Conservation (phyloP, 208 protist genomes). For the Wallacemonas sp. region DNA sequence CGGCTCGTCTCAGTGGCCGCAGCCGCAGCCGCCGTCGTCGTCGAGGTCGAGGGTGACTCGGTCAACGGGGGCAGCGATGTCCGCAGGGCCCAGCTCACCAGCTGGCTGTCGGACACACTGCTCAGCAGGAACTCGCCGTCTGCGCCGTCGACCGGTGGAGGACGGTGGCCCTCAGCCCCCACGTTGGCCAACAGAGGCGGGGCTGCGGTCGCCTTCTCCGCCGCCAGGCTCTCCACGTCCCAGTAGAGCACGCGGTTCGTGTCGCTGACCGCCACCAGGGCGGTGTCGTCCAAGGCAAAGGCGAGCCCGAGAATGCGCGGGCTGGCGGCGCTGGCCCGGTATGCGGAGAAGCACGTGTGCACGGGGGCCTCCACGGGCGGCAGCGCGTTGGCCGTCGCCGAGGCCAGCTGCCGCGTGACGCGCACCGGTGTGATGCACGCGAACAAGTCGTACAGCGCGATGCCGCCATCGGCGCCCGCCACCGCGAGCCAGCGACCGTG, state of each 20-base stretch:
- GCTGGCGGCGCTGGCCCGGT: background rate
- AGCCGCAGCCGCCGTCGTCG: conserved; percentile 1
- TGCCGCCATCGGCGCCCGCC: conserved; percentile 18
- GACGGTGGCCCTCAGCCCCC: background rate
- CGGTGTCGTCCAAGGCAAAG: conserved; percentile 16
- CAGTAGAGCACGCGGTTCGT: conserved; percentile 21
- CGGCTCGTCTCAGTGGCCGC: conserved; percentile 33
- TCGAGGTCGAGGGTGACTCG: too few relatives aligned
- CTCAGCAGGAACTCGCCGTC: conserved; percentile 11
- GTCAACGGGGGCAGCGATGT: background rate
- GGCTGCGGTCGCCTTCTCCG: background rate
- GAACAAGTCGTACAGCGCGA: conserved; percentile 29
- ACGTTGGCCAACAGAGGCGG: background rate
- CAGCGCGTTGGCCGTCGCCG: background rate
- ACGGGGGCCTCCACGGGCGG: background rate
- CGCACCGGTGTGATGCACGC: conserved; percentile 15
- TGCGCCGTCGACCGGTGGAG: background rate
- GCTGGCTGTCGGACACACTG: background rate
- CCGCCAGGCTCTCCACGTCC: background rate
- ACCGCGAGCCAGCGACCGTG: conserved; percentile 31
- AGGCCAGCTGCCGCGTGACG: conserved; percentile 5
- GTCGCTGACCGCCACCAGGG: conserved; percentile 19
- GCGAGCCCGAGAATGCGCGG: conserved; percentile 19
- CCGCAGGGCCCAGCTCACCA: conserved; percentile 4
- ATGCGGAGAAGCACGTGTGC: conserved; percentile 20